Percentiles rank a stretch among this genome's conserved stretches.
Evolutionary conservation across 2,329 filamentous ascomycete species (phyloP).

Genomic region (Capronia americana): DNA sequence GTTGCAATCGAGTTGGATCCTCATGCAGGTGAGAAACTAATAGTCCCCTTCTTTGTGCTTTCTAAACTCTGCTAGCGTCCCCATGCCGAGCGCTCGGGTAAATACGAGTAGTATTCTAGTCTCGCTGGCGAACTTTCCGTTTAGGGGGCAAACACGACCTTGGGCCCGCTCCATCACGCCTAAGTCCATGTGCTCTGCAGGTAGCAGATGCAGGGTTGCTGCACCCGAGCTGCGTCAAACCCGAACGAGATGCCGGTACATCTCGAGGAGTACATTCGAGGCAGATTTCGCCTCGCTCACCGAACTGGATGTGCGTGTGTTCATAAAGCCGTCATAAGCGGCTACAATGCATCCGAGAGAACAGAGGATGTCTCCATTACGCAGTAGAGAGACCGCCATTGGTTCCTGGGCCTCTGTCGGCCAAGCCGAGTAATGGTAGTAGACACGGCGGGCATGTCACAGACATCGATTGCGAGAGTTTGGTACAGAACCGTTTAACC

Average conservation of each 20-base stretch:
- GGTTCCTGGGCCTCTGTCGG: not conserved
- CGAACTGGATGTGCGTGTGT: not conserved
- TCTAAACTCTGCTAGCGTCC: not conserved
- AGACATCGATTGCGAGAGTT: not conserved
- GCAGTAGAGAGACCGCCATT: not conserved
- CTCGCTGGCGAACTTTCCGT: not conserved
- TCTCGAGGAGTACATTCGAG: not conserved
- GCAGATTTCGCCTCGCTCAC: too few relatives aligned
- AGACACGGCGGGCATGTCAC: too few relatives aligned
- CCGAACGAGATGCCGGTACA: not conserved
- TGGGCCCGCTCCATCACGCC: not conserved
- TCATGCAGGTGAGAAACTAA: not conserved
- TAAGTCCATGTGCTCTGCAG: conserved; percentile 8
- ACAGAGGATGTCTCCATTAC: not conserved
- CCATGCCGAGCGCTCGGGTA: not conserved
- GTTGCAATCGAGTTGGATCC: not conserved
- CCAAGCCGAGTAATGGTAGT: not conserved
- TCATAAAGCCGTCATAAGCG: not conserved
- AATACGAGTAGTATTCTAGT: not conserved
- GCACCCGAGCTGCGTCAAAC: not conserved
- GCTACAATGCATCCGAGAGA: not conserved
- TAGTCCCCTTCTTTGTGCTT: not conserved
- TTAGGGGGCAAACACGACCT: not conserved
- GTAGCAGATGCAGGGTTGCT: conserved; percentile 1
- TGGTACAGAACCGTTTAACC: not conserved